These are phyloP conservation scores for Suillus clintonianus DNA, from an alignment of 768 basidiomycete genomes.

Conservation along the genomic window DNA sequence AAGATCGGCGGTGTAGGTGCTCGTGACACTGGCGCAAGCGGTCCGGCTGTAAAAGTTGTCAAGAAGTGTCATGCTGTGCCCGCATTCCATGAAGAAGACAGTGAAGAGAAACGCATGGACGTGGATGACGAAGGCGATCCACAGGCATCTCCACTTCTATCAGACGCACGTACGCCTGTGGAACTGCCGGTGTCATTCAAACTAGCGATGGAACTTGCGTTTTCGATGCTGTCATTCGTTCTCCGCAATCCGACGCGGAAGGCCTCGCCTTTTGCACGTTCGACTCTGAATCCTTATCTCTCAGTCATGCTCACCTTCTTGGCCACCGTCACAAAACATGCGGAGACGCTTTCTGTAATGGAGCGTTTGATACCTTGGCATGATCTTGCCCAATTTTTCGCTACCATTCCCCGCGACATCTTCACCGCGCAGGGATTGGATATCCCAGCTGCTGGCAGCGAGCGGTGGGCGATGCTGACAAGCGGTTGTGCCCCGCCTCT, in stretches of 20 bases:
- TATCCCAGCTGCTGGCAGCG: constrained; percentile 34
- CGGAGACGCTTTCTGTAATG: constrained; percentile 58
- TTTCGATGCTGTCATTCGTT: constrained; percentile 72
- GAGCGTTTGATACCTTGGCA: constrained; percentile 87
- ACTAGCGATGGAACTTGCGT: constrained; percentile 77
- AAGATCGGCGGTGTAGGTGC: constrained; percentile 53
- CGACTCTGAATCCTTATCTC: constrained; percentile 82
- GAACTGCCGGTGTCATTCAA: constrained; percentile 69
- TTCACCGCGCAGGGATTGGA: constrained; percentile 48
- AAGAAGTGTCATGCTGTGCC: constrained; percentile 40
- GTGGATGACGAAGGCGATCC: constrained; percentile 51
- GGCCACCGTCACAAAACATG: constrained; percentile 68
- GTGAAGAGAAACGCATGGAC: constrained; percentile 62
- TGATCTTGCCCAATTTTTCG: constrained; percentile 66
- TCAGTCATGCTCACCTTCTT: constrained; percentile 88
- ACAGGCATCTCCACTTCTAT: constrained; percentile 29
- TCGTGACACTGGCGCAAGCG: constrained; percentile 37
- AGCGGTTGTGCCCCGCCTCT: constrained; percentile 70
- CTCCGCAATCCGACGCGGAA: constrained; percentile 65
- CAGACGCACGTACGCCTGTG: constrained; percentile 32
- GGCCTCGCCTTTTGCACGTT: constrained; percentile 53
- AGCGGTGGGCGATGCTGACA: constrained; percentile 69
- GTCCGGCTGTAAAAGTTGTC: constrained; percentile 46
- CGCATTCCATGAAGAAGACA: constrained; percentile 33
- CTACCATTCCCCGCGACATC: constrained; percentile 54